Conservation (phyloP, 108 stramenopile genomes). For the Chaetoceros tenuissimus region DNA sequence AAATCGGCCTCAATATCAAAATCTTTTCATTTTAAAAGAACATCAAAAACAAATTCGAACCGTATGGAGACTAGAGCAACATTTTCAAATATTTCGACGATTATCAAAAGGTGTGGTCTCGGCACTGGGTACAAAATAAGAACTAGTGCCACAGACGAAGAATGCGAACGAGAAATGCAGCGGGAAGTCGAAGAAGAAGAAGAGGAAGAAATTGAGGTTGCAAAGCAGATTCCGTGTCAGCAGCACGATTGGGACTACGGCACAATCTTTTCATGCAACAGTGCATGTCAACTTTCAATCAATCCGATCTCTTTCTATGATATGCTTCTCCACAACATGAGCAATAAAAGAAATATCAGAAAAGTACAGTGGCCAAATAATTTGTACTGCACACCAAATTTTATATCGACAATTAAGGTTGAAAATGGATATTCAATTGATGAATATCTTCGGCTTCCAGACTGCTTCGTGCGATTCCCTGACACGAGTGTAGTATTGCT, state of each 20-base stretch:
- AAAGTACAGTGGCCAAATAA: not conserved
- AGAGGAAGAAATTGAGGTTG: conserved; percentile 36
- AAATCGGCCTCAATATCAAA: conserved; percentile 1
- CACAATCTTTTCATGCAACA: not conserved
- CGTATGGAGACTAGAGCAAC: not conserved
- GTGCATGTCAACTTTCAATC: not conserved
- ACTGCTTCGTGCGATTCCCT: not conserved
- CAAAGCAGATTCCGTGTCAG: conserved; percentile 8
- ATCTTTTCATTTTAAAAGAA: conserved; percentile 13
- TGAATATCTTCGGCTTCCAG: not conserved
- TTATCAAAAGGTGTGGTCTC: conserved; percentile 1
- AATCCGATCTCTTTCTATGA: not conserved
- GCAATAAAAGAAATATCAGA: too few relatives aligned
- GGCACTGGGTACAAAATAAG: conserved; percentile 8
- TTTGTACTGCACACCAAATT: not conserved
- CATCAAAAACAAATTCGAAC: not conserved
- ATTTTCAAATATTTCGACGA: too few relatives aligned
- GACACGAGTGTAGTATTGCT: not conserved
- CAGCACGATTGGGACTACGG: conserved; percentile 8
- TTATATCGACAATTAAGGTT: not conserved
- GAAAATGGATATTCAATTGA: not conserved
- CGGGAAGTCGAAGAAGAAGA: conserved; percentile 32
- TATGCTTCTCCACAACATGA: not conserved
- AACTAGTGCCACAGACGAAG: conserved; percentile 20
- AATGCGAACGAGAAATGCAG: conserved; percentile 46